These are phyloP conservation scores for Jackrogersella minutella DNA, from an alignment of 495 filamentous ascomycete species.

Conservation along the genomic window DNA sequence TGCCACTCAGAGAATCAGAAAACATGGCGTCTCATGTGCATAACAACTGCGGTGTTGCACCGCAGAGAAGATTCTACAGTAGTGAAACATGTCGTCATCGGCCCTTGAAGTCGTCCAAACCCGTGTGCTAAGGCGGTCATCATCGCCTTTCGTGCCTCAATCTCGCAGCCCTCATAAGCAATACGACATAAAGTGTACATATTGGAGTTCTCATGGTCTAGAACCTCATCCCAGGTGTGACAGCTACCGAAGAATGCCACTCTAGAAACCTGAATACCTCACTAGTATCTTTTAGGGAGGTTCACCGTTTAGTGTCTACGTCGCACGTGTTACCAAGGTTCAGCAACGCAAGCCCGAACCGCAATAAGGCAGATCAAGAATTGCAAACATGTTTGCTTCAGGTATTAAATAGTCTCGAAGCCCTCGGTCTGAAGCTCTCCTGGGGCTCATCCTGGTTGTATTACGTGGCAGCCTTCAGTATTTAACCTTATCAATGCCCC, in stretches of 20 bases:
- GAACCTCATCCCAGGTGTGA: slow-evolving; percentile 1
- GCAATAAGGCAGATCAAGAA: slow-evolving; percentile 23
- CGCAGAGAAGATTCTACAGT: slow-evolving; percentile 31
- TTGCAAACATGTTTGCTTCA: not conserved
- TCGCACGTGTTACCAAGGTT: not conserved
- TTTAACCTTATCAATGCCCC: not conserved
- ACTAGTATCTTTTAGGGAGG: not conserved
- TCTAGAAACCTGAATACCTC: not conserved
- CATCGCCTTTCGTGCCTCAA: not conserved
- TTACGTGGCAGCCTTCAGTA: slow-evolving; percentile 7
- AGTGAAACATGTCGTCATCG: slow-evolving; percentile 22
- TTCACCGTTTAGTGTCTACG: not conserved
- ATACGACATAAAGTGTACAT: slow-evolving; percentile 16
- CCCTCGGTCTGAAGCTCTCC: slow-evolving; percentile 11
- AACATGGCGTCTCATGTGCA: slow-evolving; percentile 9
- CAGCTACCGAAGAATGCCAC: not conserved
- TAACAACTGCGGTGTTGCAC: slow-evolving; percentile 28
- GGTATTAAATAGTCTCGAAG: not conserved
- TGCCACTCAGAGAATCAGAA: no score
- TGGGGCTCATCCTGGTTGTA: not conserved
- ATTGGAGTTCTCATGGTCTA: slow-evolving; percentile 6
- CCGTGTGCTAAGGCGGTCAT: not conserved
- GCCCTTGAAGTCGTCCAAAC: not conserved
- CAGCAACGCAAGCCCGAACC: slow-evolving; percentile 25
- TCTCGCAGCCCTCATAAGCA: slow-evolving; percentile 6